A percentile compares a stretch with the other conserved stretches of the same genome.
These are phyloP conservation scores for Hericium rajendrae DNA, from an alignment of 768 basidiomycete species.

Conservation along the genomic window DNA sequence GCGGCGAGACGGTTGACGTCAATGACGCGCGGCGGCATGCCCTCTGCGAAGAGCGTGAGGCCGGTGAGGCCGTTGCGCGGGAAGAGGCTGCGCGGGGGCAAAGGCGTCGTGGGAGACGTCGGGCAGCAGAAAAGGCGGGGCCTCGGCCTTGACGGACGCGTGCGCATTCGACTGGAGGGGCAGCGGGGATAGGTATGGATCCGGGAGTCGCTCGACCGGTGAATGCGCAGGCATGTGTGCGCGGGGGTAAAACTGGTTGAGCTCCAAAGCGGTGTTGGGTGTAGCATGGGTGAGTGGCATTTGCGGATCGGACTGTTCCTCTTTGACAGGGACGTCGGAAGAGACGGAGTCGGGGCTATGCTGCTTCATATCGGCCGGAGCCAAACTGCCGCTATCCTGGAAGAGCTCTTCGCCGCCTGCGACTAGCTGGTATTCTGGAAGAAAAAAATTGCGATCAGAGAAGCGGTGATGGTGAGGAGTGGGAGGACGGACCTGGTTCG, in stretches of 20 bases:
- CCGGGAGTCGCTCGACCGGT: background rate
- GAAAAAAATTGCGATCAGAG: conserved; percentile 8
- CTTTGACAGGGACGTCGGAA: conserved; percentile 24
- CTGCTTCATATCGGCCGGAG: conserved; percentile 27
- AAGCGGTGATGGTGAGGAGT: conserved; percentile 2
- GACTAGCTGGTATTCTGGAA: conserved; percentile 63
- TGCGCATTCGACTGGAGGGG: conserved; percentile 12
- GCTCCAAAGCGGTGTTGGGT: background rate
- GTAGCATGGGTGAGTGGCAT: conserved; percentile 21
- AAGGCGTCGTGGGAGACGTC: conserved; percentile 5
- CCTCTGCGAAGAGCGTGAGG: conserved; percentile 53
- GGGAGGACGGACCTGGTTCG: conserved; percentile 45
- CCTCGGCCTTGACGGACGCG: conserved; percentile 5
- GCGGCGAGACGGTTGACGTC: conserved; percentile 46
- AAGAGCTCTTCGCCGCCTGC: conserved; percentile 72
- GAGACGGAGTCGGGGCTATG: conserved; percentile 5
- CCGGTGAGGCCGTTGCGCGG: conserved; percentile 28
- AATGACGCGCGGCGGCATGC: conserved; percentile 54
- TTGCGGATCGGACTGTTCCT: conserved; percentile 21
- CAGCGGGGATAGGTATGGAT: conserved; percentile 2
- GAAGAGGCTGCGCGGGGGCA: conserved; percentile 22
- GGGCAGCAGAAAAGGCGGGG: conserved; percentile 7
- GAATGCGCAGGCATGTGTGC: background rate
- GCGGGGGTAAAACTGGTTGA: background rate
- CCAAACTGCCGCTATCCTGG: conserved; percentile 29